Conservation (phyloP, 805 yeast genomes). For the Candida morakotiae region DNA sequence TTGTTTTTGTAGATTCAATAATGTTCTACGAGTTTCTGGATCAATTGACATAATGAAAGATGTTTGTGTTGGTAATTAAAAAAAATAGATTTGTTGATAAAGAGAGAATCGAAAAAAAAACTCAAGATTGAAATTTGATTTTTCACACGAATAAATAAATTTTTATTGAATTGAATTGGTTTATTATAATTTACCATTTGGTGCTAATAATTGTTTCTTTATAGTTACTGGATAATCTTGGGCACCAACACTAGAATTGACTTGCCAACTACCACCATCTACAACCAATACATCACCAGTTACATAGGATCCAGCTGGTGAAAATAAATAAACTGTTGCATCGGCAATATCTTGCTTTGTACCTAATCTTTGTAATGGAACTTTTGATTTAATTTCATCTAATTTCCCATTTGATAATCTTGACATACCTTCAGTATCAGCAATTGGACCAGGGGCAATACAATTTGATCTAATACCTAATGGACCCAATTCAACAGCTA, state of each 20-base stretch:
- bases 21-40: constrained; percentile 84
- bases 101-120: constrained; percentile 2
- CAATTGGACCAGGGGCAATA: constrained; percentile 90
- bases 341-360: constrained; percentile 76
- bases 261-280: constrained; percentile 90
- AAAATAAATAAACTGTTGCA: constrained; percentile 76
- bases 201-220: constrained; percentile 3
- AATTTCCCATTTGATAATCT: constrained; percentile 40
- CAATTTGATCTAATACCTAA: constrained; percentile 78
- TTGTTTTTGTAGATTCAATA: constrained; percentile 68
- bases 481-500: constrained; percentile 91
- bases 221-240: constrained; percentile 30
- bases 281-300: constrained; percentile 80
- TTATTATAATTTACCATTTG: constrained; percentile 7
- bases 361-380: constrained; percentile 71
- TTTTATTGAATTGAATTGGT: too few relatives aligned
- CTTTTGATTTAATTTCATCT: constrained; percentile 20
- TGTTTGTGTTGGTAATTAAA: too few relatives aligned
- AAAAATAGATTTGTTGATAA: neutral
- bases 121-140: constrained; percentile 1
- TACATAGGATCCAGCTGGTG: constrained; percentile 73
- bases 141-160: neutral
- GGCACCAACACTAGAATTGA: constrained; percentile 33
- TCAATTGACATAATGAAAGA: constrained; percentile 63
- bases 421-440: constrained; percentile 76